phyloP scores from a whole-genome alignment of 306 rosid species.

The Prunus padus region DNA sequence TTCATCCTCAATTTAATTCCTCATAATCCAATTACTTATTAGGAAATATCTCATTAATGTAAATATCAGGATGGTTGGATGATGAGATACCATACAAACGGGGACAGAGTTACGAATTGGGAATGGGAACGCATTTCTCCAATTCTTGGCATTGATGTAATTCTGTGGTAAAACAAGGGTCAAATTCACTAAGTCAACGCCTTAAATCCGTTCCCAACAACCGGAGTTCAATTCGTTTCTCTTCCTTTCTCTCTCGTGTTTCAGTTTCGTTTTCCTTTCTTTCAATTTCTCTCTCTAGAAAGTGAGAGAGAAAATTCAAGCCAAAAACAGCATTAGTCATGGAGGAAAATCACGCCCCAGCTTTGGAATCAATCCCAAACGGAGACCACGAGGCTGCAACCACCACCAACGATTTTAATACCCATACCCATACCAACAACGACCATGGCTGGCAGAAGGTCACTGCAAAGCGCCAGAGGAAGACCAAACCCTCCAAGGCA shows the following conservation, averaged over 20 bases:
- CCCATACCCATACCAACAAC: not conserved
- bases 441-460: conserved; percentile 99
- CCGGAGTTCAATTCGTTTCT: not conserved
- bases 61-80: too few species aligned
- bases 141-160: conserved; percentile 20
- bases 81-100: not conserved
- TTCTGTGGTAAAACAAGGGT: conserved; percentile 34
- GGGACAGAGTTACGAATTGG: not conserved
- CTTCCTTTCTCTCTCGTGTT: not conserved
- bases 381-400: conserved; percentile 29
- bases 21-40: too few species aligned
- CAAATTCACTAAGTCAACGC: conserved; percentile 38
- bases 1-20: too few species aligned
- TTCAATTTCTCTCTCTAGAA: conserved; percentile 12
- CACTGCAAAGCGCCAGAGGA: conserved; percentile 71
- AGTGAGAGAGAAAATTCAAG: conserved; percentile 11
- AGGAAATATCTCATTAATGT: too few species aligned
- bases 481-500: conserved; percentile 40
- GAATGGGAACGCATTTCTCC: not conserved
- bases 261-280: not conserved
- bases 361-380: conserved; percentile 34
- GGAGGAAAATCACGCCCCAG: conserved; percentile 50
- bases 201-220: conserved; percentile 1
- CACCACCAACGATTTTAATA: conserved; percentile 12
- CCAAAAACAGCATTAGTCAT: conserved; percentile 15